phyloP scores from a whole-genome alignment of 2,329 filamentous ascomycete genomes.

The Nannizziopsis barbatae region DNA sequence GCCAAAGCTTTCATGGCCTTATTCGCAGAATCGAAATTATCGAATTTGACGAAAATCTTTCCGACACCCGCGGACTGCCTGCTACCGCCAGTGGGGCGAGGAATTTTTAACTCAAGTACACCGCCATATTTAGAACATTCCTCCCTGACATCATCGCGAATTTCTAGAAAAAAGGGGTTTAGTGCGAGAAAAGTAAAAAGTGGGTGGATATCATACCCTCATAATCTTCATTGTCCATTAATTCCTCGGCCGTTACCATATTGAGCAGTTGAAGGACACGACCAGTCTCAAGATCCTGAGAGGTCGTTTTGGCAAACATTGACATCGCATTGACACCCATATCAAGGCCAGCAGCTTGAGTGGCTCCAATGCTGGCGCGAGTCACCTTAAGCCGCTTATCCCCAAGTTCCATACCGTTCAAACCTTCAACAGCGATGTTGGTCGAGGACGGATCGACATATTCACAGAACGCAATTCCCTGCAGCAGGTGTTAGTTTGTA shows the following conservation, averaged over 20 bases:
- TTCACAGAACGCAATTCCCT: constrained; percentile 96
- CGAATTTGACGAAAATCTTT: constrained; percentile 96
- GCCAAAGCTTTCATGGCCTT: constrained; percentile 83
- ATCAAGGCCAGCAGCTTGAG: constrained; percentile 83
- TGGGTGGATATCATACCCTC: constrained; percentile 54
- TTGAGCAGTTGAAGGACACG: constrained; percentile 87
- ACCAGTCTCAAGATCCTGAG: constrained; percentile 64
- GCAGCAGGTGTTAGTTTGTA: constrained; percentile 21
- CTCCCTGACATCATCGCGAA: constrained; percentile 83
- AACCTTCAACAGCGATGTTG: constrained; percentile 73
- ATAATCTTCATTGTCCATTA: constrained; percentile 89
- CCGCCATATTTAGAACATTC: constrained; percentile 87
- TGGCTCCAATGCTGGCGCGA: constrained; percentile 83
- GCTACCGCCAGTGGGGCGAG: constrained; percentile 70
- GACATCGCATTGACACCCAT: constrained; percentile 98
- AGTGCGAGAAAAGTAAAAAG: background rate
- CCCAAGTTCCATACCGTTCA: constrained; percentile 88
- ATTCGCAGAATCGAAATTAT: constrained; percentile 62
- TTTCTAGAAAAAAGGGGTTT: constrained; percentile 52
- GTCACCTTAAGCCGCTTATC: constrained; percentile 74
- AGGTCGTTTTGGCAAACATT: constrained; percentile 84
- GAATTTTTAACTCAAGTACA: constrained; percentile 83
- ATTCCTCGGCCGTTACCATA: constrained; percentile 94
- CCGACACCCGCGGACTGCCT: constrained; percentile 81
- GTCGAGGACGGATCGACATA: constrained; percentile 67